Evolutionary conservation across 257 asterid genomes (phyloP), one percentile per base, ranked within the genome.

Genomic region (Solanum pinnatisectum): DNA sequence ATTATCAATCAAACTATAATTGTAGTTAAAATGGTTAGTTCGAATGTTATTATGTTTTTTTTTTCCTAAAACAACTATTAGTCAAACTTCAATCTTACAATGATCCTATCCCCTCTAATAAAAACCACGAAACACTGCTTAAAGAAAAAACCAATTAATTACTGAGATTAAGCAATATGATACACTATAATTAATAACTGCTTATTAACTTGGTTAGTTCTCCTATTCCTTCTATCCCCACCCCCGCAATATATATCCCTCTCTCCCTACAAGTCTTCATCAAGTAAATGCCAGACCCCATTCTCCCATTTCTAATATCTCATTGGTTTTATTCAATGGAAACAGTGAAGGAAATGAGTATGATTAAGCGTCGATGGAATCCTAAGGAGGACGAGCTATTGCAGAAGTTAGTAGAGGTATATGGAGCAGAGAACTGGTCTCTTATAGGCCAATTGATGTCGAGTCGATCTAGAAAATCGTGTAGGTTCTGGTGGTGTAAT

Each of bases 401-500:
- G 52, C 16, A 44, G 1, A 44, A 44, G 8, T 20, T 18, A 18
- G 22, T 52, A 15, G 18, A 52, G 25, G 59, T 25, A 49, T 40
- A 85, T 23, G 81, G 67, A 10, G 60, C 68, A 8, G 27, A 39
- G 18, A 67, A 85, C 39, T 85, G 82, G 82, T 67, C 67, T 5
- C 15, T 68, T 35, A 85, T 85, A 2, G 39, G 82, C 5, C 44
- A 85, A 36, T 85, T 65, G 4, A 68, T 85, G 5, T 22, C 44
- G 12, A 79, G 68, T n/a, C 82, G 87, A 16, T 85, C 46, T 20
- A 82, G 87, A 12, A 68, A 85, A 73, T 67, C 68, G 2, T 85
- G 87, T 73, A 71, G 82, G 67, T 81, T 85, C 67, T 42, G 81
- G 5, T 85, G 87, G 82, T 85, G 82, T 67, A 85, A 85, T 32